Evolutionary conservation across 1,284 basidiomycete genomes (phyloP).

Genomic region (Xerocomus amazonicus): DNA sequence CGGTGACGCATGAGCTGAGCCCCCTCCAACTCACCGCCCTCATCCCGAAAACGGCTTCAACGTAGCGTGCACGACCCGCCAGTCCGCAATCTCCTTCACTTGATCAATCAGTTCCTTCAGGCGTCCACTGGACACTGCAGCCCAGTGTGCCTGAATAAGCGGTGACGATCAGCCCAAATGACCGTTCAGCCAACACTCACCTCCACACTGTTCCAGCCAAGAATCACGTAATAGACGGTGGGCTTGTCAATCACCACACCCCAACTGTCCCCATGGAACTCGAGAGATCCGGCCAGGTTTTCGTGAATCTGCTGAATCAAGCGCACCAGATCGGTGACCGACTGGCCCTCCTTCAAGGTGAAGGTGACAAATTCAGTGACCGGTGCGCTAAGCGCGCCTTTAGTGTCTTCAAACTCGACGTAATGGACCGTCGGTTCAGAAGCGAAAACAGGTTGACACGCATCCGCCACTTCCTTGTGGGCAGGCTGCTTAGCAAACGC

Average conservation of each 20-base stretch:
- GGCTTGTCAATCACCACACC: conserved; percentile 20
- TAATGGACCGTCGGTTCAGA: conserved; percentile 14
- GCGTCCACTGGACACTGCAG: conserved; percentile 26
- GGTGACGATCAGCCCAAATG: not conserved
- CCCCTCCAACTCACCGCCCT: not conserved
- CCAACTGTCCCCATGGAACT: conserved; percentile 33
- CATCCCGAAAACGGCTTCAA: conserved; percentile 13
- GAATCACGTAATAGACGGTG: conserved; percentile 26
- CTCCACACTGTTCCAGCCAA: conserved; percentile 33
- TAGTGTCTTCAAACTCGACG: conserved; percentile 25
- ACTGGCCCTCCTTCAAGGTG: conserved; percentile 25
- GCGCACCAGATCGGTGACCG: conserved; percentile 17
- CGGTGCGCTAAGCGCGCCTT: conserved; percentile 24
- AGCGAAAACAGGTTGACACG: conserved; percentile 15
- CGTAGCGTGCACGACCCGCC: conserved; percentile 32
- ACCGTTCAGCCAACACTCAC: conserved; percentile 12
- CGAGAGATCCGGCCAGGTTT: conserved; percentile 17
- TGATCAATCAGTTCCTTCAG: conserved; percentile 28
- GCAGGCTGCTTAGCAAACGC: conserved; percentile 11
- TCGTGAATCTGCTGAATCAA: conserved; percentile 25
- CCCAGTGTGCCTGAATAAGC: conserved; percentile 29
- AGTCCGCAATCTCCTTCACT: conserved; percentile 25
- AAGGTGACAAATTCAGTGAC: conserved; percentile 35
- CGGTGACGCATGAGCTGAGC: not conserved
- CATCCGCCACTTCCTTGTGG: conserved; percentile 6